Percentiles rank a stretch among this genome's conserved stretches.
phyloP scores from a whole-genome alignment of 345 rosid species.

The Brassica rapa region DNA sequence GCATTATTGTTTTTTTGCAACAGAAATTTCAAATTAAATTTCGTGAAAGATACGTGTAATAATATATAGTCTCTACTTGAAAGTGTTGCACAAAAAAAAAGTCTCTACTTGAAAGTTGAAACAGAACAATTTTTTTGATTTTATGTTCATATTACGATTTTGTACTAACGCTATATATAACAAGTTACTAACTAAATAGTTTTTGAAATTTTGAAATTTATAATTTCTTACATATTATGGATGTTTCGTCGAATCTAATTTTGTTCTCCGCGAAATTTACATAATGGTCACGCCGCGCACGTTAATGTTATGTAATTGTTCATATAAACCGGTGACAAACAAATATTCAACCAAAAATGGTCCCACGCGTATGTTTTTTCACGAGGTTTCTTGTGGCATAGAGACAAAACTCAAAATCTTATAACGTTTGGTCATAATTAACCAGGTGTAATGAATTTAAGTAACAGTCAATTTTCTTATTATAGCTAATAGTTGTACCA shows the following conservation, averaged over 20 bases:
- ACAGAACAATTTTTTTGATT: not conserved
- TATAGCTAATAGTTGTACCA: slow-evolving; percentile 15
- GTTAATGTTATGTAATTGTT: not conserved
- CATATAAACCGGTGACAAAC: not conserved
- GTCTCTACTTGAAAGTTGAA: not conserved
- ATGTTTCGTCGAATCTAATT: slow-evolving; percentile 7
- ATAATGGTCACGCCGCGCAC: not conserved
- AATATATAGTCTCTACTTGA: not conserved
- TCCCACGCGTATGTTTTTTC: slow-evolving; percentile 26
- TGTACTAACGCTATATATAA: not conserved
- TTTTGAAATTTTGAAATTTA: not conserved
- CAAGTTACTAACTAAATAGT: not conserved
- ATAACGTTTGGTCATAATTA: slow-evolving; percentile 23
- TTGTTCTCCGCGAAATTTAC: slow-evolving; percentile 15
- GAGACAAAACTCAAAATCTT: slow-evolving; percentile 31
- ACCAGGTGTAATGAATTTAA: slow-evolving; percentile 23
- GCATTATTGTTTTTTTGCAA: not conserved
- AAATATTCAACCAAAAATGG: slow-evolving; percentile 19
- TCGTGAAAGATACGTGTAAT: not conserved
- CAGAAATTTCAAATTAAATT: not conserved
- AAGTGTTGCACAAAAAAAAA: too few species aligned
- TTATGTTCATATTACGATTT: not conserved
- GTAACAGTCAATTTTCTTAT: slow-evolving; percentile 15
- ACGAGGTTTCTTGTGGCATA: slow-evolving; percentile 29
- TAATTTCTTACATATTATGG: not conserved